Percentiles rank a stretch among this genome's conserved stretches.
phyloP scores from a whole-genome alignment of 2,329 filamentous ascomycete genomes.

The Colletotrichum higginsianum region DNA sequence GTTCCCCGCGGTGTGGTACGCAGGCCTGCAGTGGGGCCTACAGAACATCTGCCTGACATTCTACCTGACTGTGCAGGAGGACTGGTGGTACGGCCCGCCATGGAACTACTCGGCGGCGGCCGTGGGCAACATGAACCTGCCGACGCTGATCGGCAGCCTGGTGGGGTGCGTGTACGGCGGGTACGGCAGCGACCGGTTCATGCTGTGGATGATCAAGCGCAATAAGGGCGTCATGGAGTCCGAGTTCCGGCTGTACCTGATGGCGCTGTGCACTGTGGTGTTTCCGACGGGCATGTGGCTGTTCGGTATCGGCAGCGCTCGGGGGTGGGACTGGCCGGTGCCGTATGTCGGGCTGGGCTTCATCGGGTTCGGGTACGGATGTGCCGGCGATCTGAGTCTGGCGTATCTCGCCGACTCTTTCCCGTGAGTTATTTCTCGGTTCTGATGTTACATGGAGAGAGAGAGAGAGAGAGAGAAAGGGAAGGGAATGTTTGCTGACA shows the following conservation, averaged over 20 bases:
- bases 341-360: slow-evolving; percentile 70
- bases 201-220: slow-evolving; percentile 67
- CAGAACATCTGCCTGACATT: slow-evolving; percentile 74
- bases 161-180: slow-evolving; percentile 72
- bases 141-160: slow-evolving; percentile 67
- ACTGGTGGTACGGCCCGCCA: slow-evolving; percentile 66
- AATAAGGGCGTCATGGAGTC: slow-evolving; percentile 69
- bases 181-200: slow-evolving; percentile 69
- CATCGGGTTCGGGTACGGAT: slow-evolving; percentile 73
- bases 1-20: slow-evolving; percentile 71
- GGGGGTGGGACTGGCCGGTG: slow-evolving; percentile 66
- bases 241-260: slow-evolving; percentile 67
- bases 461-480: neutral
- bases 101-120: slow-evolving; percentile 69
- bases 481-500: neutral
- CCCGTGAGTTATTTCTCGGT: slow-evolving; percentile 48
- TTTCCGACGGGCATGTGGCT: slow-evolving; percentile 67
- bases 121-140: slow-evolving; percentile 71
- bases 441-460: no score
- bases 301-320: slow-evolving; percentile 66
- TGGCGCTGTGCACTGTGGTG: slow-evolving; percentile 64
- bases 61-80: slow-evolving; percentile 71
- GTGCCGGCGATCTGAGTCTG: slow-evolving; percentile 69
- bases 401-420: slow-evolving; percentile 70
- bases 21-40: slow-evolving; percentile 71